Evolutionary conservation across 257 asterid species (phyloP), one percentile per base, ranked within the genome.

Genomic region (Thymus quinquecostatus): DNA sequence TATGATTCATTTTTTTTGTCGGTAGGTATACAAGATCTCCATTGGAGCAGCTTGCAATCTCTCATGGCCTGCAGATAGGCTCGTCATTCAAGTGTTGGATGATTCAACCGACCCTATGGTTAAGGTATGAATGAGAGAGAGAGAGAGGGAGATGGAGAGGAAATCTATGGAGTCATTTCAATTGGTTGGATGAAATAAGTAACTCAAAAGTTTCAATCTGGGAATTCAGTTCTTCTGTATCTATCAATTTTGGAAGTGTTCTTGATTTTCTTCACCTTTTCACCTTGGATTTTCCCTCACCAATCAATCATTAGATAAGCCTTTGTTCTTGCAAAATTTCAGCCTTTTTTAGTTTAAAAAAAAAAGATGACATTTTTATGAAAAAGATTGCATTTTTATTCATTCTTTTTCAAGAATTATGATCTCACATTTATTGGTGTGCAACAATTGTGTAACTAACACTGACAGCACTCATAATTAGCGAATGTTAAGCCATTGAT

Each of bases 21-120:
- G 28, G 33, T 83, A 92, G 97, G 98, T 92, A 36, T 89, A 91
- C 72, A 89, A 91, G 96, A 85, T 92, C 87, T 92, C 97, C 70
- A 92, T 92, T 77, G 98, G 98, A 48, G 98, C 98, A 62, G 97
- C 97, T 64, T 92, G 97, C 74, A 92, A 92, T 72, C 95, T 92
- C 55, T 85, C 97, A 1, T 92, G 98, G 98, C 98, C 98, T 44
- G 78, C 95, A 1, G 97, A 90, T 84, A 89, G 97, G 71, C 82
- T 92, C 13, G 96, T 92, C 69, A 90, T 92, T 82, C 98, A 92
- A 81, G 98, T 92, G 5, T 85, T 92, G 61, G 97, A 90, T 75
- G 98, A 92, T 75, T 92, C 98, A 5, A 92, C 96, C 5, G 98
- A 92, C 70, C 54, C 10, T 45, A 29, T 69, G 21, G 34, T 82